A percentile compares a stretch with the other conserved stretches of the same genome.
These are phyloP conservation scores for Bothriochloa decipiens DNA, from an alignment of 176 grass and related monocot genomes.

Conservation along the genomic window DNA sequence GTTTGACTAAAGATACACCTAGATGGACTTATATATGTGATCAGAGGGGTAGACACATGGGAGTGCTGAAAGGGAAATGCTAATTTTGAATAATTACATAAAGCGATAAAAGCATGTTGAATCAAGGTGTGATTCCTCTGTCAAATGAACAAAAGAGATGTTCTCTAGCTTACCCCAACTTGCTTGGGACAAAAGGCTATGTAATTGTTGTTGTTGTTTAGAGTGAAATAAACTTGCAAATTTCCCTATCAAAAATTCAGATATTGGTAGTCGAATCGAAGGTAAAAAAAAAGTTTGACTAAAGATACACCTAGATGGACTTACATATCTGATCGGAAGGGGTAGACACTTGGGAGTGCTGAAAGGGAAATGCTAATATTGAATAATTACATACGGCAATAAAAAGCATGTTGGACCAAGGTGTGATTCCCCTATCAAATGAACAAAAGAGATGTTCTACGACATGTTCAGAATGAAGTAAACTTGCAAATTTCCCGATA, in stretches of 20 bases:
- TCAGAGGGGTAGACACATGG: too few species aligned
- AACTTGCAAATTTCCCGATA: neutral
- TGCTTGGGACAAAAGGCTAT: too few species aligned
- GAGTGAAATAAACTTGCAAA: too few species aligned
- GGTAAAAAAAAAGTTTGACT: neutral
- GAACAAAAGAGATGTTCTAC: neutral
- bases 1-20: too few species aligned
- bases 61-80: too few species aligned
- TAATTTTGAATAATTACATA: too few species aligned
- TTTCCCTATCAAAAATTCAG: neutral
- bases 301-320: neutral
- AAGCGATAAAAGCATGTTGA: too few species aligned
- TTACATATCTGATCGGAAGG: neutral
- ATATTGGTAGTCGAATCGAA: neutral
- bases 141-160: too few species aligned
- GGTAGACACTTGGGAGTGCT: neutral
- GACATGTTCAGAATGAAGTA: neutral
- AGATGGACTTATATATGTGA: too few species aligned
- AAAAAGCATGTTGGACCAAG: neutral
- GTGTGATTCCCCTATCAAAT: neutral
- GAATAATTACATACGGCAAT: neutral
- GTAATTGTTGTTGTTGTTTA: too few species aligned
- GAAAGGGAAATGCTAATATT: neutral
- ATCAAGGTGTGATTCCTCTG: too few species aligned
- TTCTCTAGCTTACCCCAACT: too few species aligned